Conservation (phyloP, 2,329 filamentous ascomycete species). For the Ophiostoma tasmaniense region DNA sequence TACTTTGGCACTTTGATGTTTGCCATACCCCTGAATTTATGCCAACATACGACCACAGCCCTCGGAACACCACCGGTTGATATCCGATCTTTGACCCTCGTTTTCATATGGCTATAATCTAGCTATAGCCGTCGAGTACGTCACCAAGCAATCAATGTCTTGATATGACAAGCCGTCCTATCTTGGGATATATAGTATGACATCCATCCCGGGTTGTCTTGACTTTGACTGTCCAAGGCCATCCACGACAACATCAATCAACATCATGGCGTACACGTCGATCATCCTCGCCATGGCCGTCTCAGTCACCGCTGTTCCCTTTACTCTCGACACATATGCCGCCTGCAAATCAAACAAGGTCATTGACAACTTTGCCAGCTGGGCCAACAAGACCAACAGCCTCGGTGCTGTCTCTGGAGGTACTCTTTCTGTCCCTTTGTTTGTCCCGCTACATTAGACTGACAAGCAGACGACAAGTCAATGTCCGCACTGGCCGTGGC, state of each 20-base stretch:
- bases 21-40: no score
- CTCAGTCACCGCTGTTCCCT: not conserved
- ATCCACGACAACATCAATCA: not conserved
- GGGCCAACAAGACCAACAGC: not conserved
- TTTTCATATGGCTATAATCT: not conserved
- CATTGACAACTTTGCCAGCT: not conserved
- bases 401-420: not conserved
- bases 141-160: not conserved
- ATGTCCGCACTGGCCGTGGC: not conserved
- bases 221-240: not conserved
- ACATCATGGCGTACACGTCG: not conserved
- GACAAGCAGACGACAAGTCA: not conserved
- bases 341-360: not conserved
- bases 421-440: not conserved
- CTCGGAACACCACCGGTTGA: not conserved
- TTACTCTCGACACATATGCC: not conserved
- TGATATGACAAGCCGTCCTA: not conserved
- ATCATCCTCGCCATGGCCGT: no score
- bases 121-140: not conserved
- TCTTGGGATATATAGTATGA: not conserved
- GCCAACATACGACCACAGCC: no score
- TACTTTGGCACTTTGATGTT: no score
- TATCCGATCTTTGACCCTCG: not conserved
- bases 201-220: not conserved
- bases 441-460: no score